Conservation (phyloP, 2,329 filamentous ascomycete genomes). For the Nothophaeocryptopus gaeumannii region DNA sequence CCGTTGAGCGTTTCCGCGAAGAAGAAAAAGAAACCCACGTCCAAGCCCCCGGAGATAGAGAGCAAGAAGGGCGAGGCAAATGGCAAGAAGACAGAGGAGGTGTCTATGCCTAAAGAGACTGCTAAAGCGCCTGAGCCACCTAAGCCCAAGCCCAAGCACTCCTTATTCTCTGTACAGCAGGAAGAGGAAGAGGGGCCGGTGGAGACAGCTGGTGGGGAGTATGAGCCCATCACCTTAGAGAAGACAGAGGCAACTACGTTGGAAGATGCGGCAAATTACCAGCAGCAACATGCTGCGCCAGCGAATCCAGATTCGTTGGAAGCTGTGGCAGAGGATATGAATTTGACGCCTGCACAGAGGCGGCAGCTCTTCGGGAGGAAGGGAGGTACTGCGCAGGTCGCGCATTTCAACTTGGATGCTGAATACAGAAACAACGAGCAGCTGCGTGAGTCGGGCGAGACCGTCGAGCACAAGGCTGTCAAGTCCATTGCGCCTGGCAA, state of each 20-base stretch:
- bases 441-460: constrained; percentile 66
- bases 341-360: constrained; percentile 71
- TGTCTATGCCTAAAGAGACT: background rate
- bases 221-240: constrained; percentile 38
- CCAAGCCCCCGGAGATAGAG: constrained; percentile 9
- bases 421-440: constrained; percentile 86
- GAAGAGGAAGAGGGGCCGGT: constrained; percentile 31
- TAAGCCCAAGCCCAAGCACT: constrained; percentile 59
- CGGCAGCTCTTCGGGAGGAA: constrained; percentile 81
- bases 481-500: constrained; percentile 81
- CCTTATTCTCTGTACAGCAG: constrained; percentile 65
- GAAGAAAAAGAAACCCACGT: constrained; percentile 62
- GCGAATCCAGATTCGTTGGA: constrained; percentile 56
- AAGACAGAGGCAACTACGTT: constrained; percentile 4
- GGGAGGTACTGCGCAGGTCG: constrained; percentile 53
- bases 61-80: constrained; percentile 1
- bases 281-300: constrained; percentile 13
- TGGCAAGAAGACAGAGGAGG: constrained; percentile 5
- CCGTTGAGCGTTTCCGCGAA: constrained; percentile 81
- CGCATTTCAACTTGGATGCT: constrained; percentile 83
- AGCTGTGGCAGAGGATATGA: constrained; percentile 71
- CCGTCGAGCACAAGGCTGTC: constrained; percentile 73
- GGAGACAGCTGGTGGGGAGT: constrained; percentile 20
- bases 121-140: constrained; percentile 14
- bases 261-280: constrained; percentile 7